These are phyloP conservation scores for Deinandra increscens DNA, from an alignment of 129 eudicot genomes.

Conservation along the genomic window DNA sequence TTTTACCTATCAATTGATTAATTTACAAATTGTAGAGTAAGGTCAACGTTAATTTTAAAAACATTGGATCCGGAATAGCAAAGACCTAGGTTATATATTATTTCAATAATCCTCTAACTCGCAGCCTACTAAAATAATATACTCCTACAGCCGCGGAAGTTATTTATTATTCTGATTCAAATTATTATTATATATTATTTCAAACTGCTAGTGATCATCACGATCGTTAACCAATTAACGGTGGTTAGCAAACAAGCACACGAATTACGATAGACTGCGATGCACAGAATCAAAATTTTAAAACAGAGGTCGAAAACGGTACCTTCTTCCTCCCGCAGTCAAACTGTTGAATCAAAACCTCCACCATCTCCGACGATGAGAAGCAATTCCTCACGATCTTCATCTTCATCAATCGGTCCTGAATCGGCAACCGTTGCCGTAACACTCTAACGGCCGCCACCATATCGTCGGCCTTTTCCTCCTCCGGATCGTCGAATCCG, in stretches of 20 bases:
- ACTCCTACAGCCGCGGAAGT: conserved; percentile 13
- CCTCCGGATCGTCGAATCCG: conserved; percentile 86
- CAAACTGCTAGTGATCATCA: conserved; percentile 17
- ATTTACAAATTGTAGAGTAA: background rate
- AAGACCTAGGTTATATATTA: conserved; percentile 1
- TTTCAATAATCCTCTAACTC: conserved; percentile 27
- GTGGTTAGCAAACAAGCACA: background rate
- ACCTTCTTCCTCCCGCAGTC: conserved; percentile 77
- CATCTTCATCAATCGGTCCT: conserved; percentile 78
- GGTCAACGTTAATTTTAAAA: conserved; percentile 7
- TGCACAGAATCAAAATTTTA: background rate
- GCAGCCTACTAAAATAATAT: conserved; percentile 13
- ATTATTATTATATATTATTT: conserved; percentile 10
- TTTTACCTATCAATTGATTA: too few species aligned
- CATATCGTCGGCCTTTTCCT: conserved; percentile 60
- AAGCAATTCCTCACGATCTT: conserved; percentile 85
- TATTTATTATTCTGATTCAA: background rate
- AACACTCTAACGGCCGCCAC: conserved; percentile 54
- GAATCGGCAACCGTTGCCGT: conserved; percentile 74
- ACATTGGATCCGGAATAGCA: conserved; percentile 13
- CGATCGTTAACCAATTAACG: background rate
- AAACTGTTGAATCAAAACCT: conserved; percentile 51
- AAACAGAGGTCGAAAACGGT: conserved; percentile 15
- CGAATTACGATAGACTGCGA: background rate
- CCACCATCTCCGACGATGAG: conserved; percentile 74